Base-by-base conservation (phyloP, 2,329 filamentous ascomycete genomes). In the Penicillium sp. region DNA sequence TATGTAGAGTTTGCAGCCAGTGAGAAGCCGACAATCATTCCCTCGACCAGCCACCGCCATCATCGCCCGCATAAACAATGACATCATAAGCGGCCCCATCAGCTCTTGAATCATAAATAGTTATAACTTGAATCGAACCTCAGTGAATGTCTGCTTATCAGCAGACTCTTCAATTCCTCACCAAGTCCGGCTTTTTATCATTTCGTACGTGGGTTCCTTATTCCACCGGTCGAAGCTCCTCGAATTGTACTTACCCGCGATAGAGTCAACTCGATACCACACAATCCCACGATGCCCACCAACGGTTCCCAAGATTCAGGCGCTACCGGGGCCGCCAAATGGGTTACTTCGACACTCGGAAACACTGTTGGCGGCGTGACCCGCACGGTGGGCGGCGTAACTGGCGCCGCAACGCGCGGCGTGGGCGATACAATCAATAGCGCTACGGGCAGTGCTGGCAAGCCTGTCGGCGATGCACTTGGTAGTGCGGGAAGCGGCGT, bases 321-420 rank as follows among this genome's bases (percentile, higher is more conserved):
- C 47, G 67, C 71, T 35, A 74, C 73, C 1, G 73, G 72, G 34
- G 73, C 74, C 40, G 69, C 76, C 39, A 77, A 75, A 49, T 76
- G 76, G 50, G 74, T 77, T 34, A 78, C 75, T 4, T 76, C 72
- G 1, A 77, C 76, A 1, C 59, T 78, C 17, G 76, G 77, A 34
- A 79, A 79, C 56, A 72, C 72, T 1, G 70, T 72, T 27, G 75
- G 75, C n/a, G 76, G 76, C 23, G 59, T 78, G 13, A 69, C 73
- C 5, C 72, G 73, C 43, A 78, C 75, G 2, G 65, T 74, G 2
- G 76, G 76, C 10, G 73, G 74, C 19, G 67, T 79, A 2, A 71
- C 77, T 10, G 77, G 77, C 34, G 77, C 78, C 1, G 76, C 75
- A 1, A 73, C 74, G n/a, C 71, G 76, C 8, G 78, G 78, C 4